phyloP scores from a whole-genome alignment of 2,329 filamentous ascomycete genomes.

The Pseudocercospora fijiensis region DNA sequence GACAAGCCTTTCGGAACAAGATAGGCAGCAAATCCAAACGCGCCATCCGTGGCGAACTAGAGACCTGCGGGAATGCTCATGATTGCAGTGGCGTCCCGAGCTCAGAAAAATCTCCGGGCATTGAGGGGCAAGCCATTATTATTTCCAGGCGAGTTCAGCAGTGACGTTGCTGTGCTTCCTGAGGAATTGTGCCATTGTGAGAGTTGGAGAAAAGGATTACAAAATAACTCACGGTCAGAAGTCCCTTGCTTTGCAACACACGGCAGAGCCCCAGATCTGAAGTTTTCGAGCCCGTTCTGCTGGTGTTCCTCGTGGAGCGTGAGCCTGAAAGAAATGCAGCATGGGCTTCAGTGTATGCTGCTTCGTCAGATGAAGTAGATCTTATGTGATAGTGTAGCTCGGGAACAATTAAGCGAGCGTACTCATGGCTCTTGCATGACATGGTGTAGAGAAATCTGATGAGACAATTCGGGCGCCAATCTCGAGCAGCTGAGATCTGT shows the following conservation, averaged over 20 bases:
- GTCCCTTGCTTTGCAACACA: neutral
- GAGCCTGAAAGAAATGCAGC: neutral
- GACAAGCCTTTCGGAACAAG: too few species aligned
- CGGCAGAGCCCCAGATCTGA: too few species aligned
- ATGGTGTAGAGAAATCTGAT: neutral
- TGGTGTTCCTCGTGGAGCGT: too few species aligned
- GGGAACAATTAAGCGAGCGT: too few species aligned
- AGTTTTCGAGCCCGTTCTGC: too few species aligned
- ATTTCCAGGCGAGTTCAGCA: neutral
- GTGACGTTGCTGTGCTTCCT: neutral
- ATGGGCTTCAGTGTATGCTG: neutral
- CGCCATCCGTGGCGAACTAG: neutral
- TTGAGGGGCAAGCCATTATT: neutral
- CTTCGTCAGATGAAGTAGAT: neutral
- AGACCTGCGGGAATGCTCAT: neutral
- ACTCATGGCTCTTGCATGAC: neutral
- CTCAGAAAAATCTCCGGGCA: neutral
- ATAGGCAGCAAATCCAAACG: too few species aligned
- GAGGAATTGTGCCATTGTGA: neutral
- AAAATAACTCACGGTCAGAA: too few species aligned
- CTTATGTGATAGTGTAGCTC: neutral
- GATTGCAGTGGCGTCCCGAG: neutral
- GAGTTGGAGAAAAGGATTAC: too few species aligned
- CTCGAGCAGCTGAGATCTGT: neutral
- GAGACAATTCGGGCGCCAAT: neutral